Evolutionary conservation across 2,329 filamentous ascomycete species (phyloP), one percentile per base, ranked within the genome.

Genomic region (Kalaharituber pfeilii): DNA sequence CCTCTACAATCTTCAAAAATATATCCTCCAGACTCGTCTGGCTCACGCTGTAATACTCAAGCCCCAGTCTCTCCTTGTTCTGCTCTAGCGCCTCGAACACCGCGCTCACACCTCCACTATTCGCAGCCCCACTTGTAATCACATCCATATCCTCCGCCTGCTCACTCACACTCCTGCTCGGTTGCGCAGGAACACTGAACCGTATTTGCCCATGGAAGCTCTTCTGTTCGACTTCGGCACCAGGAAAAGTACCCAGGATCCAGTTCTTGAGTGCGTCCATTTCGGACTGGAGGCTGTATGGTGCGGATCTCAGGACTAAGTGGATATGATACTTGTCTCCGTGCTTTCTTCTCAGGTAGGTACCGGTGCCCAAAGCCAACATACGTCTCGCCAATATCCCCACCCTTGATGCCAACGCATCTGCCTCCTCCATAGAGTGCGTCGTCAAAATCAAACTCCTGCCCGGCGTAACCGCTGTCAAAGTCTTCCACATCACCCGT

Each of bases 381-480:
- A 95, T 93, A 28, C 80, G 76, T 62, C 78, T 77, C 7, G 87
- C 85, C 69, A 96, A 79, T 61, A 96, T 94, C 11, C 86, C 89
- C 0, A 84, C 86, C 1, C 86, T 76, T 27, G 79, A 80, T 0
- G 88, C 88, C 2, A 96, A 73, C 0, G 87, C 87, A 64, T 94
- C 86, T 0, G 88, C 89, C 69, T 95, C 89, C 67, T 95, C 88
- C 87, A 95, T 94, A 50, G 79, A 85, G 67, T 96, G 89, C 0
- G 89, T 95, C 0, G 89, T 95, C 18, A 96, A 75, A 1, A 96
- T 73, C 15, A 95, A 78, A 0, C 82, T 84, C n/a, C 88, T 77
- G 0, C 86, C 86, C 0, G 79, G 76, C 0, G 82, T 80, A 2
- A 88, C 80, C 1, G 79, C 75, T 2, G 78, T 77, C 0, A 95